These are phyloP conservation scores for Pleurotus tuber-regium DNA, from an alignment of 768 basidiomycete genomes.

Conservation along the genomic window DNA sequence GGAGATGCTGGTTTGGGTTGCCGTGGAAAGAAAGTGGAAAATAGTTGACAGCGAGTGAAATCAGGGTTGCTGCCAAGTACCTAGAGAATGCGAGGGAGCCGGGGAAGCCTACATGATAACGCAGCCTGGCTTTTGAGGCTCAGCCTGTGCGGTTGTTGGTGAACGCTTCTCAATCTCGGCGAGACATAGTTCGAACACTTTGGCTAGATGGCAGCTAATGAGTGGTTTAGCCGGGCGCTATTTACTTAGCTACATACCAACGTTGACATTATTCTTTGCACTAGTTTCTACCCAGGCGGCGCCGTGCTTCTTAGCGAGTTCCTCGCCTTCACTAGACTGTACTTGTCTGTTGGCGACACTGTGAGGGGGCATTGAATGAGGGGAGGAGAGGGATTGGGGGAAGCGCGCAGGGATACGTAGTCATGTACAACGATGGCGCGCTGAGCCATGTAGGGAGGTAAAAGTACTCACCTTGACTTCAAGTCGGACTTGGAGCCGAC, in stretches of 20 bases:
- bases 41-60: constrained; percentile 5
- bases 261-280: constrained; percentile 83
- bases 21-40: constrained; percentile 5
- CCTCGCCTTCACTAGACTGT: constrained; percentile 66
- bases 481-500: constrained; percentile 93
- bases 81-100: constrained; percentile 15
- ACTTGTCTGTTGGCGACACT: constrained; percentile 61
- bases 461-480: constrained; percentile 56
- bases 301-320: constrained; percentile 66
- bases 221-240: not conserved
- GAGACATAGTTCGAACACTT: constrained; percentile 83
- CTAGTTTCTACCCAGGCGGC: constrained; percentile 88
- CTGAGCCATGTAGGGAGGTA: not conserved
- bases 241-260: constrained; percentile 57
- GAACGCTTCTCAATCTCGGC: constrained; percentile 79
- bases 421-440: constrained; percentile 12
- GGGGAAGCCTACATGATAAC: constrained; percentile 45
- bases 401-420: constrained; percentile 15
- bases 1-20: constrained; percentile 6
- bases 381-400: constrained; percentile 23
- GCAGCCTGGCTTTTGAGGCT: constrained; percentile 40
- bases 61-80: constrained; percentile 3
- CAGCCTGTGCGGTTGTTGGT: constrained; percentile 42
- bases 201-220: constrained; percentile 41
- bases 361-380: constrained; percentile 26